Base-by-base conservation (phyloP, 1,139 yeast species). In the Spathaspora sp. region DNA sequence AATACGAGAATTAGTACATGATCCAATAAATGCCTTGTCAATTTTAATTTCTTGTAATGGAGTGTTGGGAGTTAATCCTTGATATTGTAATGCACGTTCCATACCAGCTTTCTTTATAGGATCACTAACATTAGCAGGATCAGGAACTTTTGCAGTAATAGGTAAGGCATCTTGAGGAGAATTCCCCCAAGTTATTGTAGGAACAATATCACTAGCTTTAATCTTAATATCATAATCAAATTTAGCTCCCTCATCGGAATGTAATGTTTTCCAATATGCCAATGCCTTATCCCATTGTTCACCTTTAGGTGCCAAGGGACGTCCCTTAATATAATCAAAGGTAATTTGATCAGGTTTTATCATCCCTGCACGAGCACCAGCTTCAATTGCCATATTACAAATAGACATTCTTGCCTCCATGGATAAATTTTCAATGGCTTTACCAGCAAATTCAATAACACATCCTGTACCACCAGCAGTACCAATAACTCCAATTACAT, bases 391-490 rank as follows among this genome's bases (percentile, higher is more conserved):
- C 99, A 93, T 93, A 67, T 93, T 93, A 79, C 99, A 93, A 73
- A 93, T 93, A 44, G 98, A 90, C 99, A 93, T 93, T 72, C 99
- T 83, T n/a, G 98, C 97, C 72, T 93, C 99, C 93, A 93, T 89
- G 31, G 96, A 83, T 52, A 93, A 80, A 51, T 78, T 80, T 65
- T 86, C 89, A 58, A 93, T 89, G 49, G 98, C 97, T 56, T 86
- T 82, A 66, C 99, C 99, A 42, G 96, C 95, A 72, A 91, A 93
- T 72, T 93, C 99, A 65, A 93, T 88, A 49, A 93, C 99, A 60
- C 84, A 78, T 47, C 99, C 99, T 48, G 98, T 93, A 74, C 99
- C 99, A 72, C 99, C 99, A 52, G 99, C 99, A 57, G 99, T 93
- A 72, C 99, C 99, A 63, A 93, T 91, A 46, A 85, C 85, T 56